phyloP scores from a whole-genome alignment of 2,329 filamentous ascomycete genomes.

The Cladophialophora chaetospira region DNA sequence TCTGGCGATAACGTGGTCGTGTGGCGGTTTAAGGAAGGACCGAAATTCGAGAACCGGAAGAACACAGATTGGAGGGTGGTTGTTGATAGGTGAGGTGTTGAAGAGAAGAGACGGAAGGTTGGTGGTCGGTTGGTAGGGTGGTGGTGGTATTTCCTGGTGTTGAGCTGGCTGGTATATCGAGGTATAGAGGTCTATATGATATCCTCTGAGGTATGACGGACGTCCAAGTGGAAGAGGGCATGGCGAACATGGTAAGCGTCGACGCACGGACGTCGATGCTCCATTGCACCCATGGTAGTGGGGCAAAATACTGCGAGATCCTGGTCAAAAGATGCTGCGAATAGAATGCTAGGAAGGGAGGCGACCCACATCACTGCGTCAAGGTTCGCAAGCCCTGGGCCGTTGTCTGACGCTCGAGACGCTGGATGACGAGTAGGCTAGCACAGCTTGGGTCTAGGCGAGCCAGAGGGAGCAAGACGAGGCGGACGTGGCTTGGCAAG shows the following conservation, averaged over 20 bases:
- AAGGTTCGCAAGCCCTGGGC: slow-evolving; percentile 30
- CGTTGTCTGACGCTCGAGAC: slow-evolving; percentile 29
- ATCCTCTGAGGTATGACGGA: slow-evolving; percentile 30
- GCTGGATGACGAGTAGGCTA: slow-evolving; percentile 32
- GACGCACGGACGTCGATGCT: slow-evolving; percentile 26
- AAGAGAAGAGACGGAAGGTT: slow-evolving; percentile 12
- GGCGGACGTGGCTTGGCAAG: slow-evolving; percentile 29
- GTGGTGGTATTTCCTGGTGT: slow-evolving; percentile 23
- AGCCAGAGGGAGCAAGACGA: slow-evolving; percentile 27
- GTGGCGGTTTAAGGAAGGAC: slow-evolving; percentile 10
- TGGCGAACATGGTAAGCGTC: slow-evolving; percentile 27
- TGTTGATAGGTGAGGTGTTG: slow-evolving; percentile 4
- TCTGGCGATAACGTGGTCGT: neutral
- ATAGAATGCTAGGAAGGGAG: slow-evolving; percentile 28
- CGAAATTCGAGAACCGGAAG: slow-evolving; percentile 17
- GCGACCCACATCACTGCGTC: slow-evolving; percentile 29
- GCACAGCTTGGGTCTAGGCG: slow-evolving; percentile 30
- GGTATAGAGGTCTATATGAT: slow-evolving; percentile 31
- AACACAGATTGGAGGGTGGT: slow-evolving; percentile 4
- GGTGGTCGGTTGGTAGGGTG: slow-evolving; percentile 9
- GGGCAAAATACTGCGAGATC: slow-evolving; percentile 29
- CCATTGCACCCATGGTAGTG: slow-evolving; percentile 29
- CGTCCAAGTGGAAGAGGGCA: slow-evolving; percentile 16
- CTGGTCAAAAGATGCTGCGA: slow-evolving; percentile 30
- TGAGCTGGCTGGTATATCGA: slow-evolving; percentile 22